Conservation (phyloP, 1,139 yeast species). For the Debaryomyces singareniensis region DNA sequence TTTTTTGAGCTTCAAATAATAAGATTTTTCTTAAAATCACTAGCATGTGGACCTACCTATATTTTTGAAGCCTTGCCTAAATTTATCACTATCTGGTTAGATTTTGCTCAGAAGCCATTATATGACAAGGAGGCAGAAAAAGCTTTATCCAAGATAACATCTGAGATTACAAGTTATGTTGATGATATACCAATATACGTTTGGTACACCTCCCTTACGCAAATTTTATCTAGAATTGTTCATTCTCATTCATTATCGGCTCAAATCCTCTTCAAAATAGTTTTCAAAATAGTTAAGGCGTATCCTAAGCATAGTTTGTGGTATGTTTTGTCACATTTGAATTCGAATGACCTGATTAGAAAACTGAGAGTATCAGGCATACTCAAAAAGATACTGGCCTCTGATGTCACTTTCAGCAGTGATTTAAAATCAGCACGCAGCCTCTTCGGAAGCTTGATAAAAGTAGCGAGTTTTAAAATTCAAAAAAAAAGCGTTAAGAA, state of each 20-base stretch:
- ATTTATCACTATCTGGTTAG: constrained; percentile 86
- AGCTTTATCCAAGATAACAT: constrained; percentile 41
- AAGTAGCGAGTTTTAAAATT: constrained; percentile 27
- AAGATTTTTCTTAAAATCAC: constrained; percentile 57
- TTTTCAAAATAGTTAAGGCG: constrained; percentile 48
- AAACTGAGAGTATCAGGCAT: constrained; percentile 40
- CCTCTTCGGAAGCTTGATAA: constrained; percentile 29
- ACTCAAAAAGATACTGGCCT: constrained; percentile 12
- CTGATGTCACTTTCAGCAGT: constrained; percentile 7
- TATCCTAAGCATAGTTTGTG: constrained; percentile 85
- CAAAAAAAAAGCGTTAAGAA: constrained; percentile 29
- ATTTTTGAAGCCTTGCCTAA: constrained; percentile 86
- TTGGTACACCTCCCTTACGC: constrained; percentile 86
- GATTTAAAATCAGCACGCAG: constrained; percentile 24
- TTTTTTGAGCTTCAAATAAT: constrained; percentile 63
- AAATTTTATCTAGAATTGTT: constrained; percentile 70
- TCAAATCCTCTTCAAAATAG: constrained; percentile 48
- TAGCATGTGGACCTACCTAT: constrained; percentile 62
- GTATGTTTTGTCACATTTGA: constrained; percentile 71
- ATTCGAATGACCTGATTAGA: constrained; percentile 59
- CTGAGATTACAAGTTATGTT: constrained; percentile 45
- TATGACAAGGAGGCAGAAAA: constrained; percentile 27
- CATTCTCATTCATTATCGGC: constrained; percentile 58
- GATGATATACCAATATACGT: constrained; percentile 51
- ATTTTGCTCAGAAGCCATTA: constrained; percentile 48